Base-by-base conservation (phyloP, 2,329 filamentous ascomycete genomes). In the Diaporthe longicolla region DNA sequence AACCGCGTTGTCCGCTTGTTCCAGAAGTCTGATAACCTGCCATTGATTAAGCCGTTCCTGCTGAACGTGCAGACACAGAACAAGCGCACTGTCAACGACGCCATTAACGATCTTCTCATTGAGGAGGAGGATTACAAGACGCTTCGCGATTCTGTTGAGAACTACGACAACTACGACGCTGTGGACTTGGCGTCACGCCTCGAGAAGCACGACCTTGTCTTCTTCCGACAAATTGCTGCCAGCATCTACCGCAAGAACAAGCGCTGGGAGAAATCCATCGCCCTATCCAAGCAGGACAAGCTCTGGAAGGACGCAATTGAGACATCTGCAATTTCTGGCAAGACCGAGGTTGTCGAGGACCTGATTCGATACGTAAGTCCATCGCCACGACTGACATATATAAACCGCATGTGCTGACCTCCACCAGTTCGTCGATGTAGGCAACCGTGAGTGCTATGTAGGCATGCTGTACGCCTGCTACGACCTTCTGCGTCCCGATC, bases 51-150 rank as follows among this genome's bases (percentile, higher is more conserved):
- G 89, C 96, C 96, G 4, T 99, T 99, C 93, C 87, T 99, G 79
- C 91, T 99, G 74, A 98, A 95, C 79, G 97, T 99, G 35, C 97
- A 99, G 85, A 85, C 91, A 19, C 97, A 99, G 85, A 99, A 99
- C 89, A 99, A 99, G 92, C 94, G 95, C 78, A 94, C 94, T 69
- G 97, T 99, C 81, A 99, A 99, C 85, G 95, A 97, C 81, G 97
- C 97, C 35, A 98, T 99, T 85, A 98, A 99, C 82, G 97, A 99
- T 82, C 86, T 99, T 61, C 88, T 99, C 79, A 99, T 99, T 75
- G 97, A 99, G 84, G 97, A 99, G 84, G 97, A 99, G 82, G 97
- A 99, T 83, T 96, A 99, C 90, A 98, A 99, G 92, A 98, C 96
- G 21, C 89, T 99, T 37, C 94, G 95, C 70, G 97, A 99, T 84